Conservation (phyloP, 305 asterid species). For the Fraxinus floribunda region DNA sequence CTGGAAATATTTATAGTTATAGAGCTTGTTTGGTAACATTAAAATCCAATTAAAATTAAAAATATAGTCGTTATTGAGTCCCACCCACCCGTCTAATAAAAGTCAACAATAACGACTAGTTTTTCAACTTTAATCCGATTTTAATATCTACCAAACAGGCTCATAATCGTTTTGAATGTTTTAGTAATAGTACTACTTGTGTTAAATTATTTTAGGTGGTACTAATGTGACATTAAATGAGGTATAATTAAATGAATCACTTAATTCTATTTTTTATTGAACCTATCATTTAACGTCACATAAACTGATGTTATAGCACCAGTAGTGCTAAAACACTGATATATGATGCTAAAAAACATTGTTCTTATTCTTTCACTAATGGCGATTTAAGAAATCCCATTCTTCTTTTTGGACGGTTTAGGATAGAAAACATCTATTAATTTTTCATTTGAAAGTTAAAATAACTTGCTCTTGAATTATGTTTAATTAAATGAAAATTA, state of each 20-base stretch:
- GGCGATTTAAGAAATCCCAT: not conserved
- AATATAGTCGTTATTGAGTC: no score
- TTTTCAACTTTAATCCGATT: no score
- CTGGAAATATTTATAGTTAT: not conserved
- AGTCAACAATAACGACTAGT: no score
- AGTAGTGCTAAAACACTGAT: no score
- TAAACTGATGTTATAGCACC: not conserved
- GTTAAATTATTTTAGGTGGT: no score
- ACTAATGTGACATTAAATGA: no score
- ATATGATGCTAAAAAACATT: no score
- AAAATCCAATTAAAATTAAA: no score
- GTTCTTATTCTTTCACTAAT: not conserved
- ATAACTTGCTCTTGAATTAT: not conserved
- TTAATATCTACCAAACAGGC: no score
- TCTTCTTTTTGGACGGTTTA: not conserved
- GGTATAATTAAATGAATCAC: no score
- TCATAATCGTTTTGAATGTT: not conserved
- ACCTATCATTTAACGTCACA: not conserved
- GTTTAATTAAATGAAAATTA: not conserved
- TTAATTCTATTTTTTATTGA: not conserved
- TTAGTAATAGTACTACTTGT: not conserved
- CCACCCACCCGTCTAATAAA: no score
- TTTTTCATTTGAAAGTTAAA: not conserved
- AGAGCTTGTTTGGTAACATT: not conserved
- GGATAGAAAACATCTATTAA: not conserved